Base-by-base conservation (phyloP, 768 basidiomycete genomes). In the Mycena haematopus region DNA sequence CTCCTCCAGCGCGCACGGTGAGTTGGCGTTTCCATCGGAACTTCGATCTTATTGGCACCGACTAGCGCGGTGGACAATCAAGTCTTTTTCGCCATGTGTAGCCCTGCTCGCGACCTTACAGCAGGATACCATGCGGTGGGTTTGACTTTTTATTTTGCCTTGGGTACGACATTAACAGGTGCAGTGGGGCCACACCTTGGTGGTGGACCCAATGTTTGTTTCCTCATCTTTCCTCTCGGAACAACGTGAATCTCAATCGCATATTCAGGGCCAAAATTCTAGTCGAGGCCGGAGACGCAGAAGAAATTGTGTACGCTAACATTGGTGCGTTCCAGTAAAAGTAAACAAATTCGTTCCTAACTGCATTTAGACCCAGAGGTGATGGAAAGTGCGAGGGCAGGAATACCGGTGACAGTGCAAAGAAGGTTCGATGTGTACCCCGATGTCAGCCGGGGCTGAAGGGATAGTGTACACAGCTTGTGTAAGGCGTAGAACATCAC, bases 41-140 rank as follows among this genome's bases (percentile, higher is more conserved):
- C 40, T 29, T 19, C 4, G 9, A 4, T 19, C 61, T 27, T 19
- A 0, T 22, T 14, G 15, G 58, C 56, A n/a, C 65, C 22, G 69
- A 25, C 17, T n/a, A 95, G 96, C 60, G 97, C 97, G 7, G 85
- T 95, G 24, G 97, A 99, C 73, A 98, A 99, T 71, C 96, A 99
- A 76, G 86, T 99, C n/a, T 99, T 86, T 77, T 86, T 98, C 65
- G 84, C 92, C 1, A 96, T 96, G 94, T 96, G 95, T 72, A 97
- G 95, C 59, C 95, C 96, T 31, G 96, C 97, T 3, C 85, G 96
- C 24, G 90, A 96, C 67, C 71, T 90, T 67, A 86, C 77, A 11
- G 91, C 93, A 21, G 82, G 82, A 17, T 99, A 99, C 74, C 94
- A 97, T 71, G 95, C 96, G 59, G 92, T 93, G 67, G 78, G 31